Percentiles rank a stretch among this genome's conserved stretches.
These are phyloP conservation scores for Xylaria telfairii DNA, from an alignment of 495 filamentous ascomycete species.

Conservation along the genomic window DNA sequence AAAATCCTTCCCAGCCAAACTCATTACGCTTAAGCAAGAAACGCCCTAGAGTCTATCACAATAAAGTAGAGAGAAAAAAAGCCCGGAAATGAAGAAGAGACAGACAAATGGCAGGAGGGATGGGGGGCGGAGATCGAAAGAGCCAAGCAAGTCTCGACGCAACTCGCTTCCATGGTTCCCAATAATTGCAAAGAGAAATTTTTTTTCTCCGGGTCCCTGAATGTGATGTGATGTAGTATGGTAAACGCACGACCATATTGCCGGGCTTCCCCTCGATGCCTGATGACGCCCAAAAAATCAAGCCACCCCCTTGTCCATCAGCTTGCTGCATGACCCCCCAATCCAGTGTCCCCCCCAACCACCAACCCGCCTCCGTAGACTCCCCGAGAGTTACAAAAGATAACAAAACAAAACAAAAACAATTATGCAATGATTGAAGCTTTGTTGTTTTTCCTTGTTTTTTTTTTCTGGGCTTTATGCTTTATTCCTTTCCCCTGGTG, in stretches of 20 bases:
- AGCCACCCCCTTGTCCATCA: conserved; percentile 14
- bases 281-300: conserved; percentile 23
- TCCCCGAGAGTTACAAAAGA: not conserved
- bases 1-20: conserved; percentile 7
- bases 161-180: conserved; percentile 16
- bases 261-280: conserved; percentile 21
- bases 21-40: conserved; percentile 38
- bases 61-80: conserved; percentile 44
- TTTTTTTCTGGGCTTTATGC: not conserved
- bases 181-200: conserved; percentile 9
- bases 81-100: conserved; percentile 12
- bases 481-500: not conserved
- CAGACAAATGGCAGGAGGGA: not conserved
- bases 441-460: not conserved
- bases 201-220: conserved; percentile 7
- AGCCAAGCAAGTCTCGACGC: conserved; percentile 27
- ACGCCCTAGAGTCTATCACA: conserved; percentile 42
- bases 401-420: not conserved
- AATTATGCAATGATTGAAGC: not conserved
- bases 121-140: not conserved
- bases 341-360: conserved; percentile 14
- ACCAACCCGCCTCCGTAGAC: conserved; percentile 15
- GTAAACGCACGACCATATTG: conserved; percentile 14
- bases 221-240: conserved; percentile 18
- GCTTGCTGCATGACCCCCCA: conserved; percentile 13